These are phyloP conservation scores for Fusarium stilboides DNA, from an alignment of 2,329 filamentous ascomycete species.

Conservation along the genomic window DNA sequence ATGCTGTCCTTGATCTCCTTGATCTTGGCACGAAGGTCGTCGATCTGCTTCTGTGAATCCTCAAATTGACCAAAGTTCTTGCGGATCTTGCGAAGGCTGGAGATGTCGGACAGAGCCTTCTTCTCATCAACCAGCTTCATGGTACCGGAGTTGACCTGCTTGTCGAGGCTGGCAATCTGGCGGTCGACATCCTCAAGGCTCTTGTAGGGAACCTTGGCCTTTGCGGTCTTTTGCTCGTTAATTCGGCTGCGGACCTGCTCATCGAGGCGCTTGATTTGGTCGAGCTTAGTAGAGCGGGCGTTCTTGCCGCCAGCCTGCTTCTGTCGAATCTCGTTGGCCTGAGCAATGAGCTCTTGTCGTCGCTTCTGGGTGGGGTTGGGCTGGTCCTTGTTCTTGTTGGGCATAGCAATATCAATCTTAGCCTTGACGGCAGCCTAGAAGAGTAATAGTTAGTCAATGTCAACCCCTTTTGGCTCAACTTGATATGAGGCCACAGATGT, in stretches of 20 bases:
- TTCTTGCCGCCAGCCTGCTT: conserved; percentile 92
- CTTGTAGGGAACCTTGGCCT: conserved; percentile 87
- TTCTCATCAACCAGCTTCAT: conserved; percentile 99
- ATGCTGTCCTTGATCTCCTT: conserved; percentile 89
- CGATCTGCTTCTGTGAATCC: conserved; percentile 88
- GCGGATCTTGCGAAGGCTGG: conserved; percentile 86
- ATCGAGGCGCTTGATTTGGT: conserved; percentile 94
- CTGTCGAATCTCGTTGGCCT: conserved; percentile 87
- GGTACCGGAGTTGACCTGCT: conserved; percentile 87
- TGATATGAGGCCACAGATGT: conserved; percentile 39
- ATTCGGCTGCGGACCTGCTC: conserved; percentile 89
- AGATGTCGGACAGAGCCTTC: conserved; percentile 89
- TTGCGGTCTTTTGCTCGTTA: conserved; percentile 87
- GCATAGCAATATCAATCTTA: conserved; percentile 87
- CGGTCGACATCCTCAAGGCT: conserved; percentile 88
- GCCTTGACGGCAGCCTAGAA: conserved; percentile 86
- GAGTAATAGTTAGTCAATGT: conserved; percentile 32
- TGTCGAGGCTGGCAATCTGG: conserved; percentile 85
- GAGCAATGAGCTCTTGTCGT: conserved; percentile 85
- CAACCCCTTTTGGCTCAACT: conserved; percentile 14
- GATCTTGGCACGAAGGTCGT: conserved; percentile 88
- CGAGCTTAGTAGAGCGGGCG: conserved; percentile 81
- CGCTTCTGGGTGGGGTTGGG: conserved; percentile 85
- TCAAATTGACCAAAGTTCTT: conserved; percentile 93
- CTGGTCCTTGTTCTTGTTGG: conserved; percentile 81